A percentile compares a stretch with the other conserved stretches of the same genome.
Conservation (phyloP, 257 asterid genomes). For the Galeopsis tetrahit region DNA sequence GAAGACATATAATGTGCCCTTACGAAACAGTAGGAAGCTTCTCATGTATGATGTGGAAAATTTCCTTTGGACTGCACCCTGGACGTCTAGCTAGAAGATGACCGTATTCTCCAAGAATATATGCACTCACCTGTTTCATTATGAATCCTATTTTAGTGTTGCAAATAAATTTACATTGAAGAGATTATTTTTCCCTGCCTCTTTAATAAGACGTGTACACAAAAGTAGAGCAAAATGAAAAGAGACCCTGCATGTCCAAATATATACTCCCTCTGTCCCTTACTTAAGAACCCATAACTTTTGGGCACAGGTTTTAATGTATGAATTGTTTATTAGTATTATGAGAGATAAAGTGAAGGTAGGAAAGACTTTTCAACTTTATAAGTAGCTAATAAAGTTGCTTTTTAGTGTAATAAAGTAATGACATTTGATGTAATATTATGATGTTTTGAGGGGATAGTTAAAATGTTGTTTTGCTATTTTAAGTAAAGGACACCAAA, state of each 20-base stretch:
- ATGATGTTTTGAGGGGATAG: too few relatives aligned
- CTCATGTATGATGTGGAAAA: slow-evolving; percentile 80
- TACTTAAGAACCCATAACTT: too few relatives aligned
- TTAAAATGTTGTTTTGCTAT: too few relatives aligned
- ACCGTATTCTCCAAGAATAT: slow-evolving; percentile 93
- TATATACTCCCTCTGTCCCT: neutral
- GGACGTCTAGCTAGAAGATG: slow-evolving; percentile 95
- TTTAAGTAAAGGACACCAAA: too few relatives aligned
- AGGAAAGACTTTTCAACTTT: too few relatives aligned
- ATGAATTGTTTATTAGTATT: too few relatives aligned
- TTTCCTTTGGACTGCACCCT: slow-evolving; percentile 87
- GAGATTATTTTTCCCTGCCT: slow-evolving; percentile 22
- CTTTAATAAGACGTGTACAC: slow-evolving; percentile 12
- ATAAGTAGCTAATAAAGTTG: too few relatives aligned
- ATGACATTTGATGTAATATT: too few relatives aligned
- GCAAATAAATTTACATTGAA: slow-evolving; percentile 1
- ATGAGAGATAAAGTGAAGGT: too few relatives aligned
- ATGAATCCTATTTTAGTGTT: slow-evolving; percentile 27
- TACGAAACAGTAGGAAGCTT: slow-evolving; percentile 96
- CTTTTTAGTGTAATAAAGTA: too few relatives aligned
- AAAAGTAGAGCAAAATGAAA: neutral
- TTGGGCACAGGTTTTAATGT: too few relatives aligned
- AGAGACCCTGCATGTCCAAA: slow-evolving; percentile 21
- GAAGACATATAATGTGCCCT: slow-evolving; percentile 45
- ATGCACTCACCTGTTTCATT: slow-evolving; percentile 79